Evolutionary conservation across 2,329 filamentous ascomycete genomes (phyloP), one percentile per base, ranked within the genome.

Genomic region (Aspergillus eucalypticola): DNA sequence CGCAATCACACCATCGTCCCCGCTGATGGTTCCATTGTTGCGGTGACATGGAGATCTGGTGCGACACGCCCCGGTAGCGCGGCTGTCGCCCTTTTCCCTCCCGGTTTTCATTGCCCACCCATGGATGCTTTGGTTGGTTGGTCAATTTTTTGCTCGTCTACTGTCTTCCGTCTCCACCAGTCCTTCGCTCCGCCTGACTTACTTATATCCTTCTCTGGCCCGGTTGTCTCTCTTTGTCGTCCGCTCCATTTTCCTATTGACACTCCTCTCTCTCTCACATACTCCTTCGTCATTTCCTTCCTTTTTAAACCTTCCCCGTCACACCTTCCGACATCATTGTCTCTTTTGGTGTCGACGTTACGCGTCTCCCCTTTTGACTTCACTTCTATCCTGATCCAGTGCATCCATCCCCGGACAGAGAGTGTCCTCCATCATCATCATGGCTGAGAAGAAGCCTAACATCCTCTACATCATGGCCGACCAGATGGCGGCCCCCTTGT

Each of bases 391-490:
- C 2, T 27, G 15, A 25, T 7, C 25, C 19, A 23, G 7, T n/a
- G 7, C 35, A 8, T 19, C 23, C 8, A 4, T 53, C 6, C 11
- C 10, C 39, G 39, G 53, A 53, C 29, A 52, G 32, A 25, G 25
- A 11, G 25, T 51, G 29, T 35, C 29, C 11, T 11, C 29, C 21
- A 15, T 25, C 32, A 13, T 42, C 67, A 68, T 42, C 69, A 77
- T 76, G 74, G 70, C 73, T 52, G 62, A 73, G 60, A 81, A 81
- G 67, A 84, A 83, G 73, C 90, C 90, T 62, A 93, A 93, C 77
- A 90, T 94, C 67, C 83, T 93, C 50, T 96, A 95, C 82, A 96
- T 97, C 80, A 96, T 97, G 92, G 93, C 93, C 57, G 93, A 97
- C 78, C 93, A 97, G 81, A 87, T 97, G 75, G 90, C 93, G 17